phyloP scores from a whole-genome alignment of 202 grass and related monocot species.

The Brachypodium distachyon region DNA sequence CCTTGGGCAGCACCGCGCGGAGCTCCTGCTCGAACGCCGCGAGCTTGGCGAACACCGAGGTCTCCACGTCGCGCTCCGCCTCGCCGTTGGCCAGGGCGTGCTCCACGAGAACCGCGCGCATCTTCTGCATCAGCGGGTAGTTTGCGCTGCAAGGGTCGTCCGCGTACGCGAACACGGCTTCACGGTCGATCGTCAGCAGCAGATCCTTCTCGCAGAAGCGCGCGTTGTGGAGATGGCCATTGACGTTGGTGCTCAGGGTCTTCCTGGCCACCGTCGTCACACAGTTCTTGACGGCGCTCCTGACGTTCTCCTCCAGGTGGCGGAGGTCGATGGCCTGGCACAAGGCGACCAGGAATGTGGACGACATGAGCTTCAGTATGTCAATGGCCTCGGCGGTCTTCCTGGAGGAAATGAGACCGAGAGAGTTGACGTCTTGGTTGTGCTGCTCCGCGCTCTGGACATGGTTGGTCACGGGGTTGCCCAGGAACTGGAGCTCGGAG shows the following conservation, averaged over 20 bases:
- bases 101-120: conserved; percentile 52
- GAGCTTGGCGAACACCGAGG: conserved; percentile 59
- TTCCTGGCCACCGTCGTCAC: conserved; percentile 49
- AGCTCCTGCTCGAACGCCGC: conserved; percentile 44
- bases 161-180: conserved; percentile 50
- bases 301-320: conserved; percentile 83
- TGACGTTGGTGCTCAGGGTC: conserved; percentile 36
- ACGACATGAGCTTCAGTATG: conserved; percentile 71
- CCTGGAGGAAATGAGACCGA: conserved; percentile 69
- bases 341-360: conserved; percentile 67
- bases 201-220: conserved; percentile 71
- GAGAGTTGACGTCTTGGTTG: conserved; percentile 83
- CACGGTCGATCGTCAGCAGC: conserved; percentile 49
- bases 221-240: conserved; percentile 31
- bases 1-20: conserved; percentile 31
- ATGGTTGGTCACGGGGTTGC: conserved; percentile 71
- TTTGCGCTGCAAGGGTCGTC: conserved; percentile 58
- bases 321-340: conserved; percentile 81
- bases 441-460: conserved; percentile 88
- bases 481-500: conserved; percentile 73
- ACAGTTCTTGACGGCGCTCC: conserved; percentile 42
- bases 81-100: conserved; percentile 46
- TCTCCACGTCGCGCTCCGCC: conserved; percentile 34
- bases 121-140: conserved; percentile 64
- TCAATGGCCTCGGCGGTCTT: conserved; percentile 79